Base-by-base conservation (phyloP, 2,329 filamentous ascomycete genomes). In the Xylariaceae sp. region DNA sequence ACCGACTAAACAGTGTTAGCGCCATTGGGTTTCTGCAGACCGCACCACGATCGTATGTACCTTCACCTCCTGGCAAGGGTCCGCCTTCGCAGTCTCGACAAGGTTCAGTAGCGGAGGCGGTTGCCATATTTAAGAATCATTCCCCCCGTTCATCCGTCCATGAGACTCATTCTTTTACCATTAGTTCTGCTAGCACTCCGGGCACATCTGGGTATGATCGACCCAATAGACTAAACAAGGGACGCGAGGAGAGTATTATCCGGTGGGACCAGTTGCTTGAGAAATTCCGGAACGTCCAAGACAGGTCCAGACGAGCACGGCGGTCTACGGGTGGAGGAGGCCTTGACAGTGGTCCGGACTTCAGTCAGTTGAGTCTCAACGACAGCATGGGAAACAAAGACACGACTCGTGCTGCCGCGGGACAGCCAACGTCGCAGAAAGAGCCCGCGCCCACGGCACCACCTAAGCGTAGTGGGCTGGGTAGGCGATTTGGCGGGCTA, bases 1-100 rank as follows among this genome's bases (percentile, higher is more conserved):
- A 99, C 72, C 87, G 94, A 48, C 82, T 99, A 54, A 97, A 97
- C 75, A 96, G 90, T 74, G 94, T 99, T 66, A 96, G 90, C 77
- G 92, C 94, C 55, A 97, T 99, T 72, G 94, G 93, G 49, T 96
- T 96, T 73, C 79, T 99, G 62, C 93, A 97, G 72, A 88, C 89
- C 66, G 87, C 88, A 63, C 89, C 82, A 56, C 77, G 90, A 82
- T 82, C 84, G 90, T 94, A 87, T 76, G 87, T 86, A 59, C 57
- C 56, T 62, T 69, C 67, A 67, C 66, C 59, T 53, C 54, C 48
- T 51, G 51, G 44, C 65, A 61, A 67, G 63, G 56, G 59, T 18
- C 53, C 68, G 63, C 66, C 71, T 64, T 69, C 66, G 60, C 69
- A 69, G 57, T 64, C 65, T 56, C 68, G 73, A 63, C 71, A 71